These are phyloP conservation scores for Populus hybrid DNA, from an alignment of 441 rosid genomes.

Conservation along the genomic window DNA sequence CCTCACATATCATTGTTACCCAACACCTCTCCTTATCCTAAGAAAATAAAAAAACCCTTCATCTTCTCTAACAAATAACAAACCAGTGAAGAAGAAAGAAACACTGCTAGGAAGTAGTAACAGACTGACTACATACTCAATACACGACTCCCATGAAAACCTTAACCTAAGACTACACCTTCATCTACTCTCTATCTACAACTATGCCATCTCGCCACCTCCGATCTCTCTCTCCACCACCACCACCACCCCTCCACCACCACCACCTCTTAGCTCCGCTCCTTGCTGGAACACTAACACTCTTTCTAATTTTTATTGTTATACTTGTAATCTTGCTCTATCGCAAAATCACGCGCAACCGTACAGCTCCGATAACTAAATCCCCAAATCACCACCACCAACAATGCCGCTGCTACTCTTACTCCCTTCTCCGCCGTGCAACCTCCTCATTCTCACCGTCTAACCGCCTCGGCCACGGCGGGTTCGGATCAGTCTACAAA, in stretches of 20 bases:
- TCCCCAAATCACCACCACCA: slow-evolving; percentile 25
- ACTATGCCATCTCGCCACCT: slow-evolving; percentile 56
- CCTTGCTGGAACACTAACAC: slow-evolving; percentile 36
- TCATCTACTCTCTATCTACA: slow-evolving; percentile 16
- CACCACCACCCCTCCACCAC: slow-evolving; percentile 12
- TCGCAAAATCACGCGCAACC: slow-evolving; percentile 54
- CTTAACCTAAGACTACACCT: neutral
- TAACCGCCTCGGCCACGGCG: slow-evolving; percentile 77
- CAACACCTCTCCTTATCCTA: slow-evolving; percentile 11
- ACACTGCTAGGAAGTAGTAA: neutral
- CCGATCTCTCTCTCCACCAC: slow-evolving; percentile 19
- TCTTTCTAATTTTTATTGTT: slow-evolving; percentile 35
- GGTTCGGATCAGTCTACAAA: slow-evolving; percentile 75
- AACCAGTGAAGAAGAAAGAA: neutral
- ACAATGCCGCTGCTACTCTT: slow-evolving; percentile 66
- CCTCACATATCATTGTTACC: neutral
- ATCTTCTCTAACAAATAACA: neutral
- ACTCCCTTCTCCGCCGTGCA: slow-evolving; percentile 65
- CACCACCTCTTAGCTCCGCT: slow-evolving; percentile 32
- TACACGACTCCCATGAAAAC: slow-evolving; percentile 20
- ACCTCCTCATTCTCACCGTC: slow-evolving; percentile 64
- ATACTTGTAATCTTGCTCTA: slow-evolving; percentile 49
- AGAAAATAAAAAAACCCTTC: neutral
- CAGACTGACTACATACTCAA: neutral
- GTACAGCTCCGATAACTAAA: slow-evolving; percentile 58